Conservation (phyloP, 805 yeast species). For the Pichia deserticola region DNA sequence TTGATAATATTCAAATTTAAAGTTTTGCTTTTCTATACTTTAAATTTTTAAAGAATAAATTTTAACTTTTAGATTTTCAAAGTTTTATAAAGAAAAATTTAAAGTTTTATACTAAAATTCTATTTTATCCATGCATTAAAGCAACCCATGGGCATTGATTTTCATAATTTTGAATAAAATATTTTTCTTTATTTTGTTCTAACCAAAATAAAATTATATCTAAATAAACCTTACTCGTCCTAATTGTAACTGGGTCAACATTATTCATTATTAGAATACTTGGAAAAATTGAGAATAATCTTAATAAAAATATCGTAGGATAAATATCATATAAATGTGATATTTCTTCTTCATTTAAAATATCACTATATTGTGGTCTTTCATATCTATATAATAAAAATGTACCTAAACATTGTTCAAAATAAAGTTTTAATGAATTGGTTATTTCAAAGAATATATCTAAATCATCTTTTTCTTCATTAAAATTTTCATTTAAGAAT, state of each 20-base stretch:
- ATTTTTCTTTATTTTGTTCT: conserved; percentile 32
- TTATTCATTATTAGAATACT: conserved; percentile 71
- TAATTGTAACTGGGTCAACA: conserved; percentile 71
- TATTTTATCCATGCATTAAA: conserved; percentile 5
- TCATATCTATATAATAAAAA: conserved; percentile 69
- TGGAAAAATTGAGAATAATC: conserved; percentile 74
- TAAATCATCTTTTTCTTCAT: conserved; percentile 34
- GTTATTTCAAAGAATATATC: conserved; percentile 62
- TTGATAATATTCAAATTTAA: no score
- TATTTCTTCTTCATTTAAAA: conserved; percentile 27
- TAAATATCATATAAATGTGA: conserved; percentile 40
- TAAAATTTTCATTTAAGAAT: conserved; percentile 31
- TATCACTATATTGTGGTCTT: conserved; percentile 59
- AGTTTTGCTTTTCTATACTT: no score
- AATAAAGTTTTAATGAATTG: conserved; percentile 62
- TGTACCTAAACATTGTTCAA: conserved; percentile 65
- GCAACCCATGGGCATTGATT: conserved; percentile 36
- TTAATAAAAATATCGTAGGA: conserved; percentile 75
- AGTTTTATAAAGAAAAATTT: no score
- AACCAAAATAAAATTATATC: conserved; percentile 50
- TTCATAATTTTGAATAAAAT: conserved; percentile 38
- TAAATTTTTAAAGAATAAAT: no score
- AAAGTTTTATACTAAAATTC: no score
- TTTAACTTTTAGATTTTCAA: no score
- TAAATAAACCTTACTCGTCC: conserved; percentile 45